phyloP scores from a whole-genome alignment of 192 early-diverging fungal species.

The Backusella liffmaniae region DNA sequence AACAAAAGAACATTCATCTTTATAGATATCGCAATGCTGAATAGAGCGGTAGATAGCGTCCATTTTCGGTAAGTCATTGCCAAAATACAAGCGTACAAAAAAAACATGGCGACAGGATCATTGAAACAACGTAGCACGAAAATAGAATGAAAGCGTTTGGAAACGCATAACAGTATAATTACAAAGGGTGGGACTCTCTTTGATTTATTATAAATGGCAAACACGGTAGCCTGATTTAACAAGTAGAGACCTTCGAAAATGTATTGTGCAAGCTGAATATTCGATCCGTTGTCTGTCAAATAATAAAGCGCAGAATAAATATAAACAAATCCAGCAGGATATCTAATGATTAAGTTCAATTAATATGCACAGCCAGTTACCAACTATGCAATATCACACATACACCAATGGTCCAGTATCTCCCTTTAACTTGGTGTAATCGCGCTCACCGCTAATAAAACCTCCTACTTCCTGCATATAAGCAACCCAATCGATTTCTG shows the following conservation, averaged over 20 bases:
- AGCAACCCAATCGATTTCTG: constrained; percentile 95
- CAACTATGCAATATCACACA: constrained; percentile 8
- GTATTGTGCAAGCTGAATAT: constrained; percentile 78
- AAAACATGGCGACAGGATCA: constrained; percentile 88
- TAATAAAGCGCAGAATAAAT: constrained; percentile 73
- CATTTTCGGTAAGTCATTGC: constrained; percentile 56
- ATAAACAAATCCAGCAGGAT: constrained; percentile 94
- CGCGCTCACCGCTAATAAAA: constrained; percentile 78
- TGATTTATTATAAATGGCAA: constrained; percentile 63
- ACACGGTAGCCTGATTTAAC: constrained; percentile 61
- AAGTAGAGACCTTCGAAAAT: constrained; percentile 81
- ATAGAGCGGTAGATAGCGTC: constrained; percentile 54
- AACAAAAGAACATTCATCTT: constrained; percentile 97
- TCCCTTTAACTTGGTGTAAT: constrained; percentile 78
- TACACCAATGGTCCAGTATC: constrained; percentile 94
- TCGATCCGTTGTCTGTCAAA: constrained; percentile 62
- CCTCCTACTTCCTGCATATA: constrained; percentile 93
- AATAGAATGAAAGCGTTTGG: constrained; percentile 92
- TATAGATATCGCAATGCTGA: constrained; percentile 80
- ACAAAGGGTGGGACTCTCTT: constrained; percentile 59
- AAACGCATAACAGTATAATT: constrained; percentile 66
- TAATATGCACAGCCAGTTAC: background rate
- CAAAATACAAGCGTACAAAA: constrained; percentile 67
- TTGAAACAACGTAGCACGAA: constrained; percentile 92
- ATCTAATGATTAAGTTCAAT: constrained; percentile 43